phyloP scores from a whole-genome alignment of 2,329 filamentous ascomycete species.

The Magnaporthiopsis rhizophila region DNA sequence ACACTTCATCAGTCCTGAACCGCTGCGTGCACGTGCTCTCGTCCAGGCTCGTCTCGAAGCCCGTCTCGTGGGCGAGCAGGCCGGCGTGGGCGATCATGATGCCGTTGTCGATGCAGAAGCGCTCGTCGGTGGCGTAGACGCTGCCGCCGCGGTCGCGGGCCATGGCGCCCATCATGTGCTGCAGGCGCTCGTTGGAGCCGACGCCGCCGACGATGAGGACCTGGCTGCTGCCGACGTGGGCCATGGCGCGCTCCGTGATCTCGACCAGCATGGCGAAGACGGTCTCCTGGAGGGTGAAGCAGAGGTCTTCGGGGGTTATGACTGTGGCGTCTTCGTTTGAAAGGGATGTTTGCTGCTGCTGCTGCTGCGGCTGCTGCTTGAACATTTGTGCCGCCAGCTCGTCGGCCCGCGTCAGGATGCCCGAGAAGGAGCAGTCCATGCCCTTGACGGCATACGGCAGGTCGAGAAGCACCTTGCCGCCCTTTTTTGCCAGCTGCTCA shows the following conservation, averaged over 20 bases:
- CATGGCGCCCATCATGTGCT: conserved; percentile 99
- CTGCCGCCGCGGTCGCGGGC: conserved; percentile 78
- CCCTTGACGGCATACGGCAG: conserved; percentile 95
- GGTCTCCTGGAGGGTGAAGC: conserved; percentile 92
- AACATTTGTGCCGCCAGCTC: conserved; percentile 62
- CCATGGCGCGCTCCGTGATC: conserved; percentile 97
- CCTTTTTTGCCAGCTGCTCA: conserved; percentile 78
- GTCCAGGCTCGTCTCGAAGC: conserved; percentile 66
- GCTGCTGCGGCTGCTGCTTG: conserved; percentile 1
- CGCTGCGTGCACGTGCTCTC: conserved; percentile 81
- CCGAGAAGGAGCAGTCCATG: conserved; percentile 96
- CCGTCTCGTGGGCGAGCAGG: conserved; percentile 73
- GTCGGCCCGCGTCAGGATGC: conserved; percentile 80
- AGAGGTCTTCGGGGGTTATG: conserved; percentile 80
- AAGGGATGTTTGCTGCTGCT: not conserved
- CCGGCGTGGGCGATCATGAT: conserved; percentile 99
- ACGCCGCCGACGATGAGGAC: conserved; percentile 95
- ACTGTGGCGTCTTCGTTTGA: conserved; percentile 43
- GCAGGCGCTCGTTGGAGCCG: conserved; percentile 86
- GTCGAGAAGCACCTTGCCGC: conserved; percentile 67
- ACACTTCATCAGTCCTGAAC: conserved; percentile 75
- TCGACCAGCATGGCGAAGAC: conserved; percentile 96
- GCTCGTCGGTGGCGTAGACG: conserved; percentile 91
- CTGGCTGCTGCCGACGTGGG: conserved; percentile 83
- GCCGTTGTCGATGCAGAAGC: conserved; percentile 98